A percentile compares a stretch with the other conserved stretches of the same genome.
Evolutionary conservation across 768 basidiomycete species (phyloP).

Genomic region (Pulveroboletus sp.): DNA sequence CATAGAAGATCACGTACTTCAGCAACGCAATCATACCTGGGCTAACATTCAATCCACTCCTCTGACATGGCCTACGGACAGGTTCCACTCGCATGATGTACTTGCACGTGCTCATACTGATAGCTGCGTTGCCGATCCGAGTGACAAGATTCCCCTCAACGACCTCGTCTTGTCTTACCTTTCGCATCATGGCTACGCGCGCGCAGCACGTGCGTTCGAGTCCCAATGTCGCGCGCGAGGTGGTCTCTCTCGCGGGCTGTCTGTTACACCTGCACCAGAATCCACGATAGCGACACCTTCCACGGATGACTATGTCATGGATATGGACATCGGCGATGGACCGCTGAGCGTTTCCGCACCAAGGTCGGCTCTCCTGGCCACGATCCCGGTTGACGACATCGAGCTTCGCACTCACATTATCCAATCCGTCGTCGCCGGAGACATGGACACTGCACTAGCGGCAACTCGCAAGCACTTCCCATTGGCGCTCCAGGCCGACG

Average conservation of each 20-base stretch:
- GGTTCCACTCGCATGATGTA: slow-evolving; percentile 7
- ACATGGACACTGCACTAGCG: slow-evolving; percentile 66
- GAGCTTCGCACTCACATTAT: slow-evolving; percentile 70
- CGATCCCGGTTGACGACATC: slow-evolving; percentile 49
- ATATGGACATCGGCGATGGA: slow-evolving; percentile 40
- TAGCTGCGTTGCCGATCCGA: slow-evolving; percentile 39
- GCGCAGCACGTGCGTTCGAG: slow-evolving; percentile 66
- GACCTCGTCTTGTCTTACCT: slow-evolving; percentile 79
- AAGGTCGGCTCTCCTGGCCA: slow-evolving; percentile 8
- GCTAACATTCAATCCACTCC: slow-evolving; percentile 57
- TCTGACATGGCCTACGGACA: slow-evolving; percentile 43
- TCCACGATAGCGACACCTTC: slow-evolving; percentile 5
- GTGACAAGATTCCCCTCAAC: slow-evolving; percentile 59
- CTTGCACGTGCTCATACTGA: slow-evolving; percentile 3
- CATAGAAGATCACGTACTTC: slow-evolving; percentile 82
- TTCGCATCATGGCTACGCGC: slow-evolving; percentile 79
- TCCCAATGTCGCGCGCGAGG: slow-evolving; percentile 39
- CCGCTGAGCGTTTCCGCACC: slow-evolving; percentile 8
- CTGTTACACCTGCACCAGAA: slow-evolving; percentile 4
- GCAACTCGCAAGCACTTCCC: slow-evolving; percentile 59
- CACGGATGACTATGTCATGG: slow-evolving; percentile 42
- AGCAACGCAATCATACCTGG: slow-evolving; percentile 67
- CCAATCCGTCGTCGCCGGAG: slow-evolving; percentile 62
- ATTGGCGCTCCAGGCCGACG: slow-evolving; percentile 60
- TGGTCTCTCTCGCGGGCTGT: slow-evolving; percentile 13